Base-by-base conservation (phyloP, 2,329 filamentous ascomycete species). In the Xylariaceae sp. region DNA sequence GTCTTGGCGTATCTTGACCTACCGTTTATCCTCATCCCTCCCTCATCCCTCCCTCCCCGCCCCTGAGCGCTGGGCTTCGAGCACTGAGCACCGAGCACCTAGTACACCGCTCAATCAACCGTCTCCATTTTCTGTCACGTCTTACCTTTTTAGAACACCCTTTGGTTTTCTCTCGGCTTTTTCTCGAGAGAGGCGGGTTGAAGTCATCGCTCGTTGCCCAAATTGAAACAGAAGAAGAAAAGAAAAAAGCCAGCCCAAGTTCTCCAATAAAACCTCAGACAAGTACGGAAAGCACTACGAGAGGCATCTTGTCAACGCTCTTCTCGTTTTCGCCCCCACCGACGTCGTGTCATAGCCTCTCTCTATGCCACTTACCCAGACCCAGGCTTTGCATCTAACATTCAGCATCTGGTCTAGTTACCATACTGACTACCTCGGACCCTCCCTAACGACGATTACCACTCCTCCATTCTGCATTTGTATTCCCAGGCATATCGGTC, bases 151-250 rank as follows among this genome's bases (percentile, higher is more conserved):
- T 48, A 45, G 27, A 41, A 30, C 37, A 29, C 12, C 47, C 46
- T 41, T 47, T 56, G 50, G 52, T 59, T 54, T 53, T 56, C 44
- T 32, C 34, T 34, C 12, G 39, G 8, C 34, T 47, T 46, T 32
- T 39, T 47, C 19, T n/a, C 7, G 26, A 34, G 29, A 39, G n/a
- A 56, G 46, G 43, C 53, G 48, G 50, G 41, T 53, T n/a, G 49
- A 59, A 45, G 45, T 47, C 30, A 53, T 59, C 53, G 44, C 47
- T 58, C 43, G 44, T 57, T 55, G 47, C 50, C 45, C 35, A 26
- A 30, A 7, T 32, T 31, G 2, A 30, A 29, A 37, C 46, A 26
- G 42, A 32, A n/a, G 29, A 40, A 39, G 31, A 35, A 48, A 45
- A 29, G 19, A 37, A 51, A 29, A 50, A 54, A 45, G 31, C 35